Percentiles rank a stretch among this genome's conserved stretches.
phyloP scores from a whole-genome alignment of 2,329 filamentous ascomycete species.

The Pezicula carpinea region DNA sequence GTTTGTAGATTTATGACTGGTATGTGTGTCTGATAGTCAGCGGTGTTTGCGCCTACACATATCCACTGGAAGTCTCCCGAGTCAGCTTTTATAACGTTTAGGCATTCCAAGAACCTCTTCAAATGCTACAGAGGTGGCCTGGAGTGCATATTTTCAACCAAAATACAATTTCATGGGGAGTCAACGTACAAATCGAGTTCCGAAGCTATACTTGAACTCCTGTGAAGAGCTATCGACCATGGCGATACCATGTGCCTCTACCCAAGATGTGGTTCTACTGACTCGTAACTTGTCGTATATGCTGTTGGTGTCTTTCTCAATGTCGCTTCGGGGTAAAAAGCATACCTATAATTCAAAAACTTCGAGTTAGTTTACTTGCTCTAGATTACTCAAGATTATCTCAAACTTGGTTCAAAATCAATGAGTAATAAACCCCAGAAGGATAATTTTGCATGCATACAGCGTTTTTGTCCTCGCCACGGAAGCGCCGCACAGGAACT shows the following conservation, averaged over 20 bases:
- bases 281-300: slow-evolving; percentile 11
- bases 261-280: background rate
- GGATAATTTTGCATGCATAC: too few relatives aligned
- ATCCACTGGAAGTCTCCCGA: slow-evolving; percentile 11
- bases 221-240: slow-evolving; percentile 8
- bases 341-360: too few relatives aligned
- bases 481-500: slow-evolving; percentile 17
- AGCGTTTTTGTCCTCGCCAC: slow-evolving; percentile 14
- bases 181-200: slow-evolving; percentile 11
- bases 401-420: too few relatives aligned
- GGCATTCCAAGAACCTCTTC: too few relatives aligned
- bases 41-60: slow-evolving; percentile 4
- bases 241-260: slow-evolving; percentile 19
- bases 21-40: slow-evolving; percentile 3
- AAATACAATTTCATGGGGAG: background rate
- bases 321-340: slow-evolving; percentile 17
- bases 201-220: slow-evolving; percentile 11
- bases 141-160: too few relatives aligned
- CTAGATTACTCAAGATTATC: too few relatives aligned
- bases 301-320: slow-evolving; percentile 17
- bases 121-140: too few relatives aligned
- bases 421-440: too few relatives aligned
- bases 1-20: slow-evolving; percentile 23
- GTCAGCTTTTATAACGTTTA: background rate
- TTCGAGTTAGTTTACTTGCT: too few relatives aligned